A percentile compares a stretch with the other conserved stretches of the same genome.
phyloP scores from a whole-genome alignment of 2,329 filamentous ascomycete genomes.

The Apiospora pterosperma region DNA sequence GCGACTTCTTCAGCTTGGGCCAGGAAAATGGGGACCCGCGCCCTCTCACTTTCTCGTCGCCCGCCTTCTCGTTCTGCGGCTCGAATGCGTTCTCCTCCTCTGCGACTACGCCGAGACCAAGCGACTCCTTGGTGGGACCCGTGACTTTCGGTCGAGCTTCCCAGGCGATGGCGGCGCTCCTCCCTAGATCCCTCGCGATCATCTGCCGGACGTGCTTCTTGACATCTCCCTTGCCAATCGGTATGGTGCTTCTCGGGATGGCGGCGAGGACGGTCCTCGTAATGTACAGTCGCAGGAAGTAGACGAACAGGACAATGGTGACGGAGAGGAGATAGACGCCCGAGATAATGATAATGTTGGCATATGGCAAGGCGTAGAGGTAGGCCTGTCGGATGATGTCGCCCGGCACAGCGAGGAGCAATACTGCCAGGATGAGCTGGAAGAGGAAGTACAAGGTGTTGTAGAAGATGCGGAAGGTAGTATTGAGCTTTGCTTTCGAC shows the following conservation, averaged over 20 bases:
- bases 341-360: conserved; percentile 80
- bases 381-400: conserved; percentile 79
- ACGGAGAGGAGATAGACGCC: conserved; percentile 73
- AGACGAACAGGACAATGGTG: conserved; percentile 70
- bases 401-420: conserved; percentile 76
- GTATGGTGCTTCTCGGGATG: conserved; percentile 85
- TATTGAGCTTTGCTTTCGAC: not conserved
- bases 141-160: conserved; percentile 67
- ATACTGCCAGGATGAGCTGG: conserved; percentile 66
- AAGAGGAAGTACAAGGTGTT: conserved; percentile 73
- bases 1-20: conserved; percentile 30
- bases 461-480: conserved; percentile 74
- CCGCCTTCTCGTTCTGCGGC: not conserved
- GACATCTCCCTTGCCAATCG: conserved; percentile 81
- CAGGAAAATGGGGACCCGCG: conserved; percentile 2
- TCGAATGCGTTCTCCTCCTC: conserved; percentile 7
- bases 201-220: conserved; percentile 70
- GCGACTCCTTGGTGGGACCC: conserved; percentile 20
- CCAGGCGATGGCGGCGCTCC: conserved; percentile 79
- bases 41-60: conserved; percentile 15
- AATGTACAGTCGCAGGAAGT: conserved; percentile 80
- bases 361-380: conserved; percentile 55
- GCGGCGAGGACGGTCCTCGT: conserved; percentile 74
- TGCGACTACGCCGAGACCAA: conserved; percentile 12
- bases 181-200: conserved; percentile 67